Base-by-base conservation (phyloP, 345 rosid species). In the Brassica juncea region DNA sequence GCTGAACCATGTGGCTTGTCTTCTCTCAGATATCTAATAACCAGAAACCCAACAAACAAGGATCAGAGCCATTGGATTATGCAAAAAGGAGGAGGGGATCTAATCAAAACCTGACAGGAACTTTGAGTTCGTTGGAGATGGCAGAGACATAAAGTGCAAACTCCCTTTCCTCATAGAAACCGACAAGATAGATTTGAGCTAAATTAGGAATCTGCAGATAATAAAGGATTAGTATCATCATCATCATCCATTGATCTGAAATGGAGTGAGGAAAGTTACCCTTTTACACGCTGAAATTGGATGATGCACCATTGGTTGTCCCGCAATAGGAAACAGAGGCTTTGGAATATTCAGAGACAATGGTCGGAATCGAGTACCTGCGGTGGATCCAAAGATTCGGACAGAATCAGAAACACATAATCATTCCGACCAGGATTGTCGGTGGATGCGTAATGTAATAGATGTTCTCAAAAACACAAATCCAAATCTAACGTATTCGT, bases 201-300 rank as follows among this genome's bases (percentile, higher is more conserved):
- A 94, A 80, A 77, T 92, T 94, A 16, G 97, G 90, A 82, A 94
- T 94, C 98, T 92, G 75, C 47, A 82, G 32, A 75, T 61, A 71
- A 28, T 14, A 44, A 21, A 27, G 57, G 78, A 54, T 68, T 73
- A 23, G 14, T 68, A 71, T 77, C 63, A 59, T 59, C 14, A 21
- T 21, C 59, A 54, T 54, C 5, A 25, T 49, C 55, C 39, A 70
- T 25, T 60, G 69, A 77, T 73, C 32, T 23, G 4, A 4, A 35
- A 2, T 7, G 39, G 21, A 16, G 59, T 8, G n/a, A 9, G 16
- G 67, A 16, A 66, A 63, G 77, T 11, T 84, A 94, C 99, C 88
- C 85, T 89, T 86, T 90, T 94, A 79, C 99, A 94, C 82, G 97
- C 99, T 83, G 97, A 89, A 76, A 94, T 94, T 1, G 99, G 99